Percentiles rank a stretch among this genome's conserved stretches.
These are phyloP conservation scores for Nothophytophthora sp. DNA, from an alignment of 352 stramenopile species.

Conservation along the genomic window DNA sequence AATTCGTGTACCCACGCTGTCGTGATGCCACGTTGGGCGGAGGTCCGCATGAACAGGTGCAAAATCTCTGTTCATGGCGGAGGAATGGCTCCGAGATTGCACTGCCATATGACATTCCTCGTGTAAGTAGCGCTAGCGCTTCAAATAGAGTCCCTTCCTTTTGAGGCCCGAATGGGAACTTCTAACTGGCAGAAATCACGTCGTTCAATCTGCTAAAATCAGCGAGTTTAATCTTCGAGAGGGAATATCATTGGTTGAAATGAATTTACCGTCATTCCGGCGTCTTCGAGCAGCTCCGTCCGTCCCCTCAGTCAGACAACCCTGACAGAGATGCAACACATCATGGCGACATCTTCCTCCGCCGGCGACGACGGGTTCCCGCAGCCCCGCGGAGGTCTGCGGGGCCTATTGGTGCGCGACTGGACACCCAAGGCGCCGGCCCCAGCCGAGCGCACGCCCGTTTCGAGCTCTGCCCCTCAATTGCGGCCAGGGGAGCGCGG, in stretches of 20 bases:
- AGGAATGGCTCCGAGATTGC: too few species aligned
- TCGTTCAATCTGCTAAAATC: too few species aligned
- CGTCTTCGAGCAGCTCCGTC: too few species aligned
- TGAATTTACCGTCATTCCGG: slow-evolving; percentile 23
- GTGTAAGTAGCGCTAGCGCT: too few species aligned
- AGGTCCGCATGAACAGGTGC: too few species aligned
- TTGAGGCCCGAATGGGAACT: too few species aligned
- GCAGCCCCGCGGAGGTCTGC: slow-evolving; percentile 3
- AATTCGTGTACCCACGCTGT: too few species aligned
- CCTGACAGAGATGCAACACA: not conserved
- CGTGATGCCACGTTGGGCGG: too few species aligned
- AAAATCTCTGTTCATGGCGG: too few species aligned
- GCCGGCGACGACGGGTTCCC: slow-evolving; percentile 4
- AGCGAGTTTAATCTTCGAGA: not conserved
- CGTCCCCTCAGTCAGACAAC: slow-evolving; percentile 5
- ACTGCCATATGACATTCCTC: too few species aligned
- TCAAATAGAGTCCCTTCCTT: too few species aligned
- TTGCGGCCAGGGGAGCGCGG: not conserved
- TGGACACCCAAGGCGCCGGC: not conserved
- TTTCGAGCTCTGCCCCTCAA: slow-evolving; percentile 7
- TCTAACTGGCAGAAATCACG: too few species aligned
- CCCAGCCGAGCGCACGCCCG: not conserved
- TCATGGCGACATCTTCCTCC: slow-evolving; percentile 36
- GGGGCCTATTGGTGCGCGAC: slow-evolving; percentile 6
- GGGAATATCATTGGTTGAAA: slow-evolving; percentile 3